A percentile compares a stretch with the other conserved stretches of the same genome.
These are phyloP conservation scores for Aspergillus vadensis DNA, from an alignment of 2,329 filamentous ascomycete genomes.

Conservation along the genomic window DNA sequence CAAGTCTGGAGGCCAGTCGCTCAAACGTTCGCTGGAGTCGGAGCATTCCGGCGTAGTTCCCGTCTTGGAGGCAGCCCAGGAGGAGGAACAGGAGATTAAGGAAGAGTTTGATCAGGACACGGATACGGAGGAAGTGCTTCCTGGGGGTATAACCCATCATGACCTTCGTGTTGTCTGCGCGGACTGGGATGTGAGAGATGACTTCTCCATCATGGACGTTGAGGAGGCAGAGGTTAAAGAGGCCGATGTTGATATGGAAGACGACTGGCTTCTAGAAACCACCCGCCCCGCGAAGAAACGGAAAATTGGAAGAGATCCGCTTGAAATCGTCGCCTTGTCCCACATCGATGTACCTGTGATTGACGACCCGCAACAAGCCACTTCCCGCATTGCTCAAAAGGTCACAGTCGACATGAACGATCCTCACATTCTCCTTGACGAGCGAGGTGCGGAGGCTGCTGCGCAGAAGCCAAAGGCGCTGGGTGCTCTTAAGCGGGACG, in stretches of 20 bases:
- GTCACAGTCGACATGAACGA: constrained; percentile 87
- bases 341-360: constrained; percentile 70
- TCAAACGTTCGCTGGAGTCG: constrained; percentile 52
- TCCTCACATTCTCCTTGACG: constrained; percentile 80
- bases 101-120: constrained; percentile 56
- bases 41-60: constrained; percentile 60
- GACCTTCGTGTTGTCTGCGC: constrained; percentile 85
- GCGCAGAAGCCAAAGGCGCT: constrained; percentile 54
- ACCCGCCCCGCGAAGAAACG: constrained; percentile 66
- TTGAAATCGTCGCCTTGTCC: constrained; percentile 54
- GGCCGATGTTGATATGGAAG: constrained; percentile 35
- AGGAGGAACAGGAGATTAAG: constrained; percentile 54
- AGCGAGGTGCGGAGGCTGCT: constrained; percentile 65
- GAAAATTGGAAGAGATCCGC: constrained; percentile 51
- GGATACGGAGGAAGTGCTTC: constrained; percentile 63
- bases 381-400: constrained; percentile 71
- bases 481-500: constrained; percentile 47
- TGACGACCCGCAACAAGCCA: constrained; percentile 76
- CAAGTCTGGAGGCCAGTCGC: constrained; percentile 66
- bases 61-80: constrained; percentile 48
- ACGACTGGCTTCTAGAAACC: constrained; percentile 52
- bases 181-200: constrained; percentile 74
- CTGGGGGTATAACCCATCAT: constrained; percentile 71
- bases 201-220: constrained; percentile 47
- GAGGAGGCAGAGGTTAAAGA: constrained; percentile 25